Evolutionary conservation across 306 rosid species (phyloP), one percentile per base, ranked within the genome.

Genomic region (Medicago ruthenica): DNA sequence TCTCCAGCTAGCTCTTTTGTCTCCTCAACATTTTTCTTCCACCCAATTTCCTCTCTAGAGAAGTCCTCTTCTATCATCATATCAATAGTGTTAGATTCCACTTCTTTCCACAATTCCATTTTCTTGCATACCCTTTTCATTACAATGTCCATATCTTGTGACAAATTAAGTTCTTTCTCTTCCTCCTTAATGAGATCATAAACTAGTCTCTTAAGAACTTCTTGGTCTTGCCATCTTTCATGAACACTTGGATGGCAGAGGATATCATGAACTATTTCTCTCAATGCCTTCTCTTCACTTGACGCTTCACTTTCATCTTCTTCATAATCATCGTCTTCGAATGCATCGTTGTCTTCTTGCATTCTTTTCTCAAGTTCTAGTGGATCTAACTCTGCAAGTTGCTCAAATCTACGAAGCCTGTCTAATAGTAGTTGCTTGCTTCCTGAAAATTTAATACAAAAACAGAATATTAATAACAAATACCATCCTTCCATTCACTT

Each of bases 331-430:
- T 75, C 83, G 50, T 79, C 85, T 72, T 85, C 87, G 0, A 18
- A 67, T 70, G 73, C 65, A 17, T 70, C 83, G 0, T 73, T 73
- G 1, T 82, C 89, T 10, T 81, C 92, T 9, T 80, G 58, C 87
- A 92, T 84, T 64, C 84, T 88, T 61, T 85, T 87, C 84, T 92
- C 97, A 1, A 96, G 96, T 27, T 92, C 96, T 51, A 90, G 6
- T 7, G 96, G 92, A 82, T 96, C 97, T 55, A 92, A 74, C 62
- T 84, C 92, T 0, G 99, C 98, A 63, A 96, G 83, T 76, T 84
- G 88, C 90, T 92, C 99, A 31, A 96, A 96, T 78, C 99, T 83
- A 1, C 91, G 62, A 58, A 92, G 99, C 85, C 92, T 87, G 71
- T 86, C 85, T 55, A 92, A 50, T 60, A 96, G 86, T 64, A 89